These are phyloP conservation scores for Simmondsia chinensis DNA, from an alignment of 148 eudicot genomes.

Conservation along the genomic window DNA sequence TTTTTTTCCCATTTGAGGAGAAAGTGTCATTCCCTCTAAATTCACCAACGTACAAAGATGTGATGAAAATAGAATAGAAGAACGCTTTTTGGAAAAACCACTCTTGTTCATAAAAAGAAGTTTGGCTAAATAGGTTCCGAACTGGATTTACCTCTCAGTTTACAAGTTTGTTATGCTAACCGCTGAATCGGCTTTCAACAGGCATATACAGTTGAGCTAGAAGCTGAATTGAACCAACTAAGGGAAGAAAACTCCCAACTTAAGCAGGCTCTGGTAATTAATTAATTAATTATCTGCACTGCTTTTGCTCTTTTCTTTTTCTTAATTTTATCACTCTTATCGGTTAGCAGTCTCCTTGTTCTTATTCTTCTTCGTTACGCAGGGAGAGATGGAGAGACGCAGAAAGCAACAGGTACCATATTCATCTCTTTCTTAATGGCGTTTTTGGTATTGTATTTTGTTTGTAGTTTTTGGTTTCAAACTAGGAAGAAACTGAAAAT, in stretches of 20 bases:
- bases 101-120: no score
- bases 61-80: no score
- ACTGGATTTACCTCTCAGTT: no score
- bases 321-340: not conserved
- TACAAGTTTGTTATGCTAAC: no score
- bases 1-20: no score
- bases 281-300: not conserved
- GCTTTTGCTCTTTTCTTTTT: not conserved
- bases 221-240: slow-evolving; percentile 66
- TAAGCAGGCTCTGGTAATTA: slow-evolving; percentile 41
- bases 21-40: no score
- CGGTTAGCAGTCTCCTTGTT: no score
- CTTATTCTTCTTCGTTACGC: not conserved
- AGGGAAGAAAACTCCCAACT: slow-evolving; percentile 52
- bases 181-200: slow-evolving; percentile 19
- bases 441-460: not conserved
- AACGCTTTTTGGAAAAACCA: no score
- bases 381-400: slow-evolving; percentile 45
- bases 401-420: slow-evolving; percentile 42
- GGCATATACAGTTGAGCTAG: slow-evolving; percentile 91
- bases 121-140: no score
- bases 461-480: no score
- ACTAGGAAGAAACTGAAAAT: no score
- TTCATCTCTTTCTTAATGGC: not conserved
- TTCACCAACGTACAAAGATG: no score